phyloP scores from a whole-genome alignment of 495 filamentous ascomycete genomes.

The Glarea lozoyensis region DNA sequence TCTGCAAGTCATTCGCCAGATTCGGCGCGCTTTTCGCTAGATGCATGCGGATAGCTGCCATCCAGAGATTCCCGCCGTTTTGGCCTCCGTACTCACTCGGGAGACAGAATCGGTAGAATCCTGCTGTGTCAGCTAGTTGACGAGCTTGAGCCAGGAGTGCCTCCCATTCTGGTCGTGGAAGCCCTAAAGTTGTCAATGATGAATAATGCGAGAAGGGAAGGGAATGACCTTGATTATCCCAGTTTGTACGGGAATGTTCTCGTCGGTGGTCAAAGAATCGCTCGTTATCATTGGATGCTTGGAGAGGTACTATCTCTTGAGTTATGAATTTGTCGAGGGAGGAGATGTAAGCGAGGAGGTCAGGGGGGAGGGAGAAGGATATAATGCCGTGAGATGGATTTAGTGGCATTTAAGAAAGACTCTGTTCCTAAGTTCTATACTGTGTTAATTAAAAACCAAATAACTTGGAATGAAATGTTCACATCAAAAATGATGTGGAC shows the following conservation, averaged over 20 bases:
- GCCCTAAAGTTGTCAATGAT: slow-evolving; percentile 28
- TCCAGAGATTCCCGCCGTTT: slow-evolving; percentile 45
- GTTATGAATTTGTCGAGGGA: slow-evolving; percentile 46
- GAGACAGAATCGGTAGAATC: slow-evolving; percentile 47
- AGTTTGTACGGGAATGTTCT: slow-evolving; percentile 47
- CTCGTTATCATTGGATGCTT: slow-evolving; percentile 41
- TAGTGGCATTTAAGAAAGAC: slow-evolving; percentile 6
- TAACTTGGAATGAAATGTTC: not conserved
- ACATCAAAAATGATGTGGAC: no score
- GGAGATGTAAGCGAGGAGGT: slow-evolving; percentile 34
- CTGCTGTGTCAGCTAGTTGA: slow-evolving; percentile 39
- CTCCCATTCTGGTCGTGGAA: slow-evolving; percentile 49
- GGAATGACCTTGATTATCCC: slow-evolving; percentile 21
- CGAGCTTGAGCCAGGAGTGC: slow-evolving; percentile 35
- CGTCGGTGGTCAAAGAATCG: slow-evolving; percentile 55
- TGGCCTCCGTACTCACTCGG: slow-evolving; percentile 46
- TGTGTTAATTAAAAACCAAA: not conserved
- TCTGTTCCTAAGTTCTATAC: not conserved
- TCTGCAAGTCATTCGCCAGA: slow-evolving; percentile 54
- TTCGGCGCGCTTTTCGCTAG: slow-evolving; percentile 46
- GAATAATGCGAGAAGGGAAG: not conserved
- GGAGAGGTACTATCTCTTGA: slow-evolving; percentile 40
- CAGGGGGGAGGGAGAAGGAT: slow-evolving; percentile 45
- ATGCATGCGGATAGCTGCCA: slow-evolving; percentile 50
- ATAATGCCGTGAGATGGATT: slow-evolving; percentile 24